phyloP scores from a whole-genome alignment of 1,284 basidiomycete genomes.

The Rhodotorula mucilaginosa region DNA sequence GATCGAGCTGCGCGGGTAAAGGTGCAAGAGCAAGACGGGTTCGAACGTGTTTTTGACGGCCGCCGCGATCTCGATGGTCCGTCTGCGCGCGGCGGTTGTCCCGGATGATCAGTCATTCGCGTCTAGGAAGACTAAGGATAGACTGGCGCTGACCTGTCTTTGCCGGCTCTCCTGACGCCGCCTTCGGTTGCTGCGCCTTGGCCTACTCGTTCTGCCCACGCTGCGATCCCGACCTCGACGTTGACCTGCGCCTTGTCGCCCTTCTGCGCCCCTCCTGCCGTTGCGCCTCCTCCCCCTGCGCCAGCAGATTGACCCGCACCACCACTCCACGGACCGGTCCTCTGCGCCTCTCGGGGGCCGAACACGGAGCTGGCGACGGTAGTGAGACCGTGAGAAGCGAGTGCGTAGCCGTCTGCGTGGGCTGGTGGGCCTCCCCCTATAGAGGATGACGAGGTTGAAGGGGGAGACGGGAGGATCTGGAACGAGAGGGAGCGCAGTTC shows the following conservation, averaged over 20 bases:
- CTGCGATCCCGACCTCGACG: conserved; percentile 77
- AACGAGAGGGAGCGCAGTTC: conserved; percentile 83
- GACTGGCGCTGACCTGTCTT: conserved; percentile 68
- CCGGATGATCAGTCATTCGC: too few relatives aligned
- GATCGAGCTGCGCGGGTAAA: conserved; percentile 92
- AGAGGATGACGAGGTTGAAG: conserved; percentile 4
- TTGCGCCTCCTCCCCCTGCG: conserved; percentile 61
- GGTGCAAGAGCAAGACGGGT: conserved; percentile 81
- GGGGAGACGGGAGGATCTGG: conserved; percentile 62
- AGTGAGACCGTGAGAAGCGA: conserved; percentile 84
- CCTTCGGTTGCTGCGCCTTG: conserved; percentile 62
- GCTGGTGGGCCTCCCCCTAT: conserved; percentile 23
- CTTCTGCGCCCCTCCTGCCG: conserved; percentile 20
- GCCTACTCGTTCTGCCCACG: conserved; percentile 58
- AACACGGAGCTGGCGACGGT: conserved; percentile 81
- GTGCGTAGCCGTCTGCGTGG: conserved; percentile 66
- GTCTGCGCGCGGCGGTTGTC: conserved; percentile 55
- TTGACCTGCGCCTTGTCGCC: conserved; percentile 73
- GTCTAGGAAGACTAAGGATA: too few relatives aligned
- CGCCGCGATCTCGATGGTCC: conserved; percentile 79
- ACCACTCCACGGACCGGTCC: conserved; percentile 29
- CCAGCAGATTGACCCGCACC: neutral
- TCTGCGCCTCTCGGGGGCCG: conserved; percentile 80
- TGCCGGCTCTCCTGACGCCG: conserved; percentile 63
- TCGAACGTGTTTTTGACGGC: conserved; percentile 92